Evolutionary conservation across 345 rosid genomes (phyloP).

Genomic region (Carallia brachiata): DNA sequence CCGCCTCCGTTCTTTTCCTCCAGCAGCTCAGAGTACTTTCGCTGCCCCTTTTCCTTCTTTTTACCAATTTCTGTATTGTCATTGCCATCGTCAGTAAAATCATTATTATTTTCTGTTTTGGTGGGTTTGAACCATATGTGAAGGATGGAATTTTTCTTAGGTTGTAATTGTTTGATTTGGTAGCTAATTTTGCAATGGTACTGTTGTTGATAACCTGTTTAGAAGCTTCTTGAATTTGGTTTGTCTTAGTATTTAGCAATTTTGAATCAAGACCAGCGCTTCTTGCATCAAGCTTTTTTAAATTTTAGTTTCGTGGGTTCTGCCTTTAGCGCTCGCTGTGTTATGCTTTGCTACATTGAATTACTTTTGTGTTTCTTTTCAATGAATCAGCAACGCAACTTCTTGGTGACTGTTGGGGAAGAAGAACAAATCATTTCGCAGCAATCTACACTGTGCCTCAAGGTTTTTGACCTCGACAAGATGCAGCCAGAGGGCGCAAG

Average conservation of each 20-base stretch:
- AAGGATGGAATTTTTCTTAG: too few species aligned
- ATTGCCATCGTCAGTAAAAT: background rate
- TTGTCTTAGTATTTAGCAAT: too few species aligned
- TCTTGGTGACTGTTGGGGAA: slow-evolving; percentile 80
- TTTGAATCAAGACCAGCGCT: too few species aligned
- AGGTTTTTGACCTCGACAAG: slow-evolving; percentile 91
- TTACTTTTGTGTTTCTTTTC: background rate
- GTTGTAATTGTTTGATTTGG: too few species aligned
- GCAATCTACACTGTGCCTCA: slow-evolving; percentile 84
- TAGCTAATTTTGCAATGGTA: too few species aligned
- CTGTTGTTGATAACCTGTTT: too few species aligned
- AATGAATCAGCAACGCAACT: slow-evolving; percentile 78
- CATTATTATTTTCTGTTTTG: too few species aligned
- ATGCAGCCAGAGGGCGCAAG: slow-evolving; percentile 86
- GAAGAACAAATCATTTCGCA: slow-evolving; percentile 78
- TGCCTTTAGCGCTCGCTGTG: too few species aligned
- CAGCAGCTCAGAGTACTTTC: slow-evolving; percentile 81
- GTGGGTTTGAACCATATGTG: too few species aligned
- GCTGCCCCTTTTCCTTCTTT: background rate
- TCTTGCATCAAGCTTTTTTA: too few species aligned
- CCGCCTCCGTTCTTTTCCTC: slow-evolving; percentile 79
- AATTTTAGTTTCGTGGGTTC: too few species aligned
- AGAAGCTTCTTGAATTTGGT: too few species aligned
- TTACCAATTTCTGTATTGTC: background rate
- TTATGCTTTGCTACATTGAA: background rate